Conservation (phyloP, 2,329 filamentous ascomycete species). For the Fulvia fulva region DNA sequence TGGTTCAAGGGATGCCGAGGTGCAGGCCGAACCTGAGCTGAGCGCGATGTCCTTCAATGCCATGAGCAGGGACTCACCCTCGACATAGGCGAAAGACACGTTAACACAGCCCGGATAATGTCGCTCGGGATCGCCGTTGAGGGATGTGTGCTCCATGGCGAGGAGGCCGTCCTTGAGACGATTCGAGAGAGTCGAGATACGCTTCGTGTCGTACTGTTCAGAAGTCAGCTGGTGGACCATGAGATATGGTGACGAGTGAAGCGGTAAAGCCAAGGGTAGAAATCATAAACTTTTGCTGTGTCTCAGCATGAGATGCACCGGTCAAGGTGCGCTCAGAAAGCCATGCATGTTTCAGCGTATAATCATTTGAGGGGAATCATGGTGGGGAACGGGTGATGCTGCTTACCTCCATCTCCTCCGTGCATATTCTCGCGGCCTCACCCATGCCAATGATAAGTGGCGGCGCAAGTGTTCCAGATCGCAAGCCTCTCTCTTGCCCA, state of each 20-base stretch:
- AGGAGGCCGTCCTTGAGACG: conserved; percentile 78
- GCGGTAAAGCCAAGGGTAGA: not conserved
- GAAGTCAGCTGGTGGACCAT: conserved; percentile 24
- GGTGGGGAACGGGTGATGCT: not conserved
- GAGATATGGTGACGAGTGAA: not conserved
- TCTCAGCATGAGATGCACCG: conserved; percentile 44
- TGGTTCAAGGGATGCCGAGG: conserved; percentile 91
- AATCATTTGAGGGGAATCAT: conserved; percentile 57
- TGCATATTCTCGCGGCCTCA: conserved; percentile 88
- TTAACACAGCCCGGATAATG: conserved; percentile 98
- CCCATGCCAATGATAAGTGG: conserved; percentile 88
- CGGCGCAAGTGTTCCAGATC: conserved; percentile 90
- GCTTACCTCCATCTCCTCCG: conserved; percentile 84
- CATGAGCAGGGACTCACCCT: conserved; percentile 97
- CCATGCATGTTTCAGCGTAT: conserved; percentile 84
- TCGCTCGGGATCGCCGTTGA: conserved; percentile 77
- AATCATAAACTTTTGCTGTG: conserved; percentile 64
- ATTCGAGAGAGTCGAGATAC: conserved; percentile 77
- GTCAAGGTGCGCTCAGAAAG: conserved; percentile 74
- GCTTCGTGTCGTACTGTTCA: conserved; percentile 80
- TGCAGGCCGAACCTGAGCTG: conserved; percentile 94
- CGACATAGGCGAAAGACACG: conserved; percentile 96
- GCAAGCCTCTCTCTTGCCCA: conserved; percentile 89
- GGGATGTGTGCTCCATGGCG: conserved; percentile 81
- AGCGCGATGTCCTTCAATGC: conserved; percentile 96